phyloP scores from a whole-genome alignment of 352 stramenopile genomes.

The Pythium monospermum region DNA sequence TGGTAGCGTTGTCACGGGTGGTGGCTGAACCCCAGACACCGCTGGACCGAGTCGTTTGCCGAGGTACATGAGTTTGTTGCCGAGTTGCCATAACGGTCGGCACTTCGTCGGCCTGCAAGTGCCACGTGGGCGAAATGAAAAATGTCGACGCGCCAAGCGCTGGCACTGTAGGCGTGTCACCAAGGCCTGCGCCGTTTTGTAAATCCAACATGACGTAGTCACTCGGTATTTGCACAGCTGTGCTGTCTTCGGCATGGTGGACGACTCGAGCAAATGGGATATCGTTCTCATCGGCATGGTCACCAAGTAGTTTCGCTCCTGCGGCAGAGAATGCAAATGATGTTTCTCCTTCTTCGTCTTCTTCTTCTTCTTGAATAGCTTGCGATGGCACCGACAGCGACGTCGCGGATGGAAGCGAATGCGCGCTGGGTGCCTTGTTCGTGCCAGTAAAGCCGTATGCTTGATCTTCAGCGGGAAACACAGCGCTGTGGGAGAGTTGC shows the following conservation, averaged over 20 bases:
- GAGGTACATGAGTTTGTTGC: constrained; percentile 8
- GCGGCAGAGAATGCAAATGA: constrained; percentile 16
- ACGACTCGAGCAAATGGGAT: constrained; percentile 64
- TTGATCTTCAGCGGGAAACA: too few species aligned
- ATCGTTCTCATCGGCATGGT: constrained; percentile 15
- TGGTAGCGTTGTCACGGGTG: constrained; percentile 12
- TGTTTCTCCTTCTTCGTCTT: neutral
- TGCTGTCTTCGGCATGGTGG: constrained; percentile 16
- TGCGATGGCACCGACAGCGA: neutral
- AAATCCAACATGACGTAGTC: constrained; percentile 84
- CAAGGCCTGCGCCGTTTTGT: constrained; percentile 53
- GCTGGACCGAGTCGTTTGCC: constrained; percentile 1
- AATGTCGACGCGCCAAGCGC: constrained; percentile 50
- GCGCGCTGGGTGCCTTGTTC: too few species aligned
- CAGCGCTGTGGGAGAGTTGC: constrained; percentile 29
- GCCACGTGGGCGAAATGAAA: constrained; percentile 80
- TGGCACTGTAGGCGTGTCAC: constrained; percentile 20
- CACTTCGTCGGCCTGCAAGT: constrained; percentile 74
- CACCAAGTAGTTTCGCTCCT: constrained; percentile 31
- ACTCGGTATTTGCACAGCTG: constrained; percentile 35
- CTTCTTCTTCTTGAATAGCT: neutral
- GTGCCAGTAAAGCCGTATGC: constrained; percentile 10
- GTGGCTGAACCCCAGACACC: constrained; percentile 11
- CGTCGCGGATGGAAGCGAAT: too few species aligned
- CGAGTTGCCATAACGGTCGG: constrained; percentile 65